Percentiles rank a stretch among this genome's conserved stretches.
phyloP scores from a whole-genome alignment of 2,329 filamentous ascomycete species.

The Aspergillus fructus region DNA sequence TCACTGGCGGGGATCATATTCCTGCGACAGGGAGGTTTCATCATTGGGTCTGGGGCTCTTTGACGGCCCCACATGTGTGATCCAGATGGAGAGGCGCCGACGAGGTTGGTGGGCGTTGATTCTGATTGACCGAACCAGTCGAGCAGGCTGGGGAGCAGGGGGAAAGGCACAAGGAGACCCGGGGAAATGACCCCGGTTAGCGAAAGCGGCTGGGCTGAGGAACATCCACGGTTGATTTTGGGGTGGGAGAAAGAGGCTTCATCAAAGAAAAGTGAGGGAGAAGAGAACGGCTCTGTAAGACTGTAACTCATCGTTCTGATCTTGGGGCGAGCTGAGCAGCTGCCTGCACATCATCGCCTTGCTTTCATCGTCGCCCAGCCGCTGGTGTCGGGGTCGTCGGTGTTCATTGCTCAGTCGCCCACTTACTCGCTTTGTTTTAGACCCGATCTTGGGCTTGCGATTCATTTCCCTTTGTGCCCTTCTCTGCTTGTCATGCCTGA shows the following conservation, averaged over 20 bases:
- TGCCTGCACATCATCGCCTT: background rate
- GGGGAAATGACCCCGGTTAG: constrained; percentile 8
- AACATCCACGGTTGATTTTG: constrained; percentile 6
- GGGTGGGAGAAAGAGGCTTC: background rate
- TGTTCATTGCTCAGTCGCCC: constrained; percentile 4
- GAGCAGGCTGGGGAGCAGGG: background rate
- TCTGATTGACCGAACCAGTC: constrained; percentile 8
- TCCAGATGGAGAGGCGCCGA: background rate
- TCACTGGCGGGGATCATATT: constrained; percentile 10
- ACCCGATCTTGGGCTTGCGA: constrained; percentile 8
- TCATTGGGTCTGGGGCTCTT: constrained; percentile 9
- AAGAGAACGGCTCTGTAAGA: background rate
- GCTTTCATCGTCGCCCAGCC: background rate
- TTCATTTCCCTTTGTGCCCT: constrained; percentile 8
- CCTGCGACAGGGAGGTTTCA: background rate
- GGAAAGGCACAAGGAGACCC: background rate
- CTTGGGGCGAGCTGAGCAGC: background rate
- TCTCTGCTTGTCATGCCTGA: background rate
- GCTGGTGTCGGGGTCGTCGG: background rate
- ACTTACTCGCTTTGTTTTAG: constrained; percentile 10
- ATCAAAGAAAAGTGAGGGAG: background rate
- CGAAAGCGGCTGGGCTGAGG: constrained; percentile 8
- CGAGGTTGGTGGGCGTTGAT: background rate
- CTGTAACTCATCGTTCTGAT: background rate
- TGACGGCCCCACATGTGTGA: constrained; percentile 2